These are phyloP conservation scores for Chlorociboria aeruginascens DNA, from an alignment of 495 filamentous ascomycete species.

Conservation along the genomic window DNA sequence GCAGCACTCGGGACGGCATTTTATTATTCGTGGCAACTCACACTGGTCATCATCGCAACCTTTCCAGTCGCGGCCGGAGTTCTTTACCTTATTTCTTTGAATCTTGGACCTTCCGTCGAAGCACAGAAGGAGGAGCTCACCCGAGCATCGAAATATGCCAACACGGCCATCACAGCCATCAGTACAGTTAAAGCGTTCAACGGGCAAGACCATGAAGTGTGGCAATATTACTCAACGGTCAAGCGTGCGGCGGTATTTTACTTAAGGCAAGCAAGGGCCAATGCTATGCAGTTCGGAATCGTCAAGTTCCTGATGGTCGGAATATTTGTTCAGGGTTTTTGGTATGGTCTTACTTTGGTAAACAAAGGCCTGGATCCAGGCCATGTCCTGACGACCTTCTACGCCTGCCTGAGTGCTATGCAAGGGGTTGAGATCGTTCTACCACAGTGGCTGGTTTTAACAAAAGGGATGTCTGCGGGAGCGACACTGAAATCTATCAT, in stretches of 20 bases:
- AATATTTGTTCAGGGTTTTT: conserved; percentile 89
- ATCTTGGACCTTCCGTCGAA: conserved; percentile 53
- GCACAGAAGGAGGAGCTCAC: conserved; percentile 57
- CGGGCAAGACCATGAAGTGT: conserved; percentile 55
- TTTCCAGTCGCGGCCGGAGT: conserved; percentile 55
- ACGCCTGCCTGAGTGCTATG: conserved; percentile 63
- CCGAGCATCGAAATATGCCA: conserved; percentile 59
- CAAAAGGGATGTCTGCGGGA: conserved; percentile 70
- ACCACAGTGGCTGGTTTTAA: conserved; percentile 61
- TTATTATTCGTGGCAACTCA: conserved; percentile 72
- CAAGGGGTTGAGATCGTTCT: conserved; percentile 62
- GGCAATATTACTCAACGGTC: conserved; percentile 49
- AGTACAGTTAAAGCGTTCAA: conserved; percentile 86
- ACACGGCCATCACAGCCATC: conserved; percentile 57
- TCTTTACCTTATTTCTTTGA: conserved; percentile 39
- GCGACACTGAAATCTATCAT: conserved; percentile 41
- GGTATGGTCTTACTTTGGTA: conserved; percentile 67
- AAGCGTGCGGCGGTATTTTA: conserved; percentile 51
- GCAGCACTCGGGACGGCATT: conserved; percentile 60
- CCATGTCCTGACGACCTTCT: conserved; percentile 73
- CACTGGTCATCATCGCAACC: conserved; percentile 65
- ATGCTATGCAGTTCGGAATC: conserved; percentile 58
- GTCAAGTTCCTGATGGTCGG: conserved; percentile 60
- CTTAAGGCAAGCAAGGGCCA: conserved; percentile 50
- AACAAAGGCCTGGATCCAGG: conserved; percentile 43